Evolutionary conservation across 176 grass and related monocot genomes (phyloP).

Genomic region (Zoysia japonica): DNA sequence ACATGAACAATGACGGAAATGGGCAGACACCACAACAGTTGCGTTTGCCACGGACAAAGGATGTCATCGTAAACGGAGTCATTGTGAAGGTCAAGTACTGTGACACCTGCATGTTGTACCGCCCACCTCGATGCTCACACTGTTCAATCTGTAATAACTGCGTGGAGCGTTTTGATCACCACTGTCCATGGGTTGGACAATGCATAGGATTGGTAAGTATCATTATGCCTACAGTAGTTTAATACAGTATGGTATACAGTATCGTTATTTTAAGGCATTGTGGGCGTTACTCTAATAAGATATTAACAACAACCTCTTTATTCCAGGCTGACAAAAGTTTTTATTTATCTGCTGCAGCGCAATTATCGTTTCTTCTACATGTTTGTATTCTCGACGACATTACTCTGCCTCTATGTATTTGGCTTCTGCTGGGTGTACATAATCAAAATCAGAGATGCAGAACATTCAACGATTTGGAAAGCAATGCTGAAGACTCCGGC

Average conservation of each 20-base stretch:
- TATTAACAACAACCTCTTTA: constrained; percentile 2
- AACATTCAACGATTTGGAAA: constrained; percentile 65
- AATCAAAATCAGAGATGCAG: constrained; percentile 82
- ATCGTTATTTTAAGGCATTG: not conserved
- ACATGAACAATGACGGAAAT: constrained; percentile 47
- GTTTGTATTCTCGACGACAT: constrained; percentile 90
- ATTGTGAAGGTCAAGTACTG: constrained; percentile 89
- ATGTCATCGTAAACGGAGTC: constrained; percentile 78
- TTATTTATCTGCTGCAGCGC: constrained; percentile 55
- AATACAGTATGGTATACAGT: not conserved
- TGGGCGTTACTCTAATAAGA: not conserved
- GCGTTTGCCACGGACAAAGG: constrained; percentile 73
- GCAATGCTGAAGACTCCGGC: constrained; percentile 87
- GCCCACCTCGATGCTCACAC: constrained; percentile 86
- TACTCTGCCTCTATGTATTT: constrained; percentile 86
- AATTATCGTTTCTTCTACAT: constrained; percentile 98
- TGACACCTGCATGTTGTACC: constrained; percentile 94
- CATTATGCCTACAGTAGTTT: not conserved
- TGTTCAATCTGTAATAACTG: constrained; percentile 98
- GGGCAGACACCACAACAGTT: constrained; percentile 75
- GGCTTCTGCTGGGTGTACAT: constrained; percentile 92
- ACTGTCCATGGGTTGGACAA: constrained; percentile 96
- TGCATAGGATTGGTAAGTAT: constrained; percentile 87
- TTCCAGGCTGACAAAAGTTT: constrained; percentile 1
- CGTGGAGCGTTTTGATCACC: constrained; percentile 94